These are phyloP conservation scores for Nicotiana otophora DNA, from an alignment of 257 asterid species.

Conservation along the genomic window DNA sequence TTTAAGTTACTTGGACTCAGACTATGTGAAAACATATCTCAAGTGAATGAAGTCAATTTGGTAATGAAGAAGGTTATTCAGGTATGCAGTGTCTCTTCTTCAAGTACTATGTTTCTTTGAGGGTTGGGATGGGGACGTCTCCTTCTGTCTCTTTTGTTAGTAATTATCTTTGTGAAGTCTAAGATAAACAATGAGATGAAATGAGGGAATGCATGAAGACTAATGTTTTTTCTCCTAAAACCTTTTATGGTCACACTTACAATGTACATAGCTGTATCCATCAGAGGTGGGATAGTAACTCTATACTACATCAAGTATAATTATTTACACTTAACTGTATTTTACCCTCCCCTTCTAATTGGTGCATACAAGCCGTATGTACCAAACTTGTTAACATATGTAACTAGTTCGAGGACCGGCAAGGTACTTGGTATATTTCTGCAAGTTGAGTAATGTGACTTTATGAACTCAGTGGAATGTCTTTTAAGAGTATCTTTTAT, in stretches of 20 bases:
- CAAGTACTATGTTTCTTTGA: neutral
- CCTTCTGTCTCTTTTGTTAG: neutral
- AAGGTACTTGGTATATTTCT: neutral
- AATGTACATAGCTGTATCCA: neutral
- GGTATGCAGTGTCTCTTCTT: conserved; percentile 36
- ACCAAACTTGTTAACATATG: neutral
- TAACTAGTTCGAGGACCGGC: neutral
- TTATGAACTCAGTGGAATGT: neutral
- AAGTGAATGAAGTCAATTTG: conserved; percentile 35
- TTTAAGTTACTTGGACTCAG: conserved; percentile 80
- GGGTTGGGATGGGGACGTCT: neutral
- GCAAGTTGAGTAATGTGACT: neutral
- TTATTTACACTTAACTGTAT: neutral
- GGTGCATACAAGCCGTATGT: neutral
- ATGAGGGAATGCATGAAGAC: neutral
- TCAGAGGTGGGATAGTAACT: neutral
- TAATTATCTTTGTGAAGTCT: neutral
- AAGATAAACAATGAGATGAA: neutral
- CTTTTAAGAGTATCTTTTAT: neutral
- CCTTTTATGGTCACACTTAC: neutral
- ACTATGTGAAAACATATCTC: conserved; percentile 67
- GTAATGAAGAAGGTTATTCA: conserved; percentile 63
- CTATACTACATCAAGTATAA: neutral
- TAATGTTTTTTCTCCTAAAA: neutral
- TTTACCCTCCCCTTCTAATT: neutral